Base-by-base conservation (phyloP, 2,329 filamentous ascomycete genomes). In the Colletotrichum gloeosporioides region DNA sequence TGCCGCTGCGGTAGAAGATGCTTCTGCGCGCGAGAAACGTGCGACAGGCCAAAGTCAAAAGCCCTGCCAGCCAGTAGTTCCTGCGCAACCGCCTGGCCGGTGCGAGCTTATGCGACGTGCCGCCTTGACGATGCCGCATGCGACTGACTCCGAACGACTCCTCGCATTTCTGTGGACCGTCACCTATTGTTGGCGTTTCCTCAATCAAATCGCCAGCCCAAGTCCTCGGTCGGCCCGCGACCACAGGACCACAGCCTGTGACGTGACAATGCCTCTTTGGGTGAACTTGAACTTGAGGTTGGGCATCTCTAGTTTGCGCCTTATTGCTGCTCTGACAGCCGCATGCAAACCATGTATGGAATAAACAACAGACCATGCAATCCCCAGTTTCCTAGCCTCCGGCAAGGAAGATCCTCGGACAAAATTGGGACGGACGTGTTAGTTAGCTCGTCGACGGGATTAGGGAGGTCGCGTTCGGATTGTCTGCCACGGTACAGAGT, bases 331-430 rank as follows among this genome's bases (percentile, higher is more conserved):
- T 63, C 62, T 13, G 15, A 44, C 31, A 44, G 31, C 63, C 25
- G 32, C 61, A 64, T 39, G 59, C 62, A 13, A 55, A 62, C 25
- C 15, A 36, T 67, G 66, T 74, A 16, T 39, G 63, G 63, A 39
- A 68, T 73, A 75, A 75, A 73, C 63, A 57, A 68, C n/a, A 10
- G 39, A 63, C 55, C 73, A 72, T 68, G 63, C 55, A n/a, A 63
- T 68, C 63, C 69, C 73, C 69, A 57, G 69, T 63, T 53, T 49
- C 66, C 36, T 39, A 44, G 15, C 32, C 55, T 29, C 55, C 34
- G 63, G 71, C 73, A 73, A 72, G 73, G 73, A 72, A 73, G 62
- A 68, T 27, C 55, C 63, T 64, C 39, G 53, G 31, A 16, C 29
- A 34, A 66, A 53, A 59, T 29, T 66, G 25, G 36, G 62, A 55